Evolutionary conservation across 73 alveolate species (phyloP).

Genomic region (Symbiodinium natans): DNA sequence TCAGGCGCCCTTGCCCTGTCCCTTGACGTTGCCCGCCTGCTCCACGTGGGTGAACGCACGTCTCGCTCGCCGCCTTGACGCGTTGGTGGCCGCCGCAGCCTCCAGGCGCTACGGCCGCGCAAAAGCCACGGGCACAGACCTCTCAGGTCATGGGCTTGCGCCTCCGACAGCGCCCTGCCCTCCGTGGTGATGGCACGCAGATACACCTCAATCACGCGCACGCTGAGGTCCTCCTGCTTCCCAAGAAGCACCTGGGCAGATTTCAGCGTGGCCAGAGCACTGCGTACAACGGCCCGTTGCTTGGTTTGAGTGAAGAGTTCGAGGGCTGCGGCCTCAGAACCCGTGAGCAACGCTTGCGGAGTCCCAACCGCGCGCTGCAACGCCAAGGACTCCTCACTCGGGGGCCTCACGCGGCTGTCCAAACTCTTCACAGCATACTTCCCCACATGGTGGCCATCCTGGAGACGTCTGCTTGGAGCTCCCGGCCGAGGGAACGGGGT

Average conservation of each 20-base stretch:
- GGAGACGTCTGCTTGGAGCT: no score
- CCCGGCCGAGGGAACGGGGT: no score
- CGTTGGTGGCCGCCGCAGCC: no score
- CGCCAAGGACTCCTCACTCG: no score
- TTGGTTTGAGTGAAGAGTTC: neutral
- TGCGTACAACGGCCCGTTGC: neutral
- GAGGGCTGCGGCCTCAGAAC: conserved; percentile 1
- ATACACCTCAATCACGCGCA: neutral
- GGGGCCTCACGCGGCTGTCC: no score
- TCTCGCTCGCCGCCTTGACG: no score
- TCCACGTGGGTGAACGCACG: no score
- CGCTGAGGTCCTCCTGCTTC: neutral
- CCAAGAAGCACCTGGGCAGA: neutral
- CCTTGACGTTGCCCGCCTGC: no score
- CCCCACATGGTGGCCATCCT: no score
- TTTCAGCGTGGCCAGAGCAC: neutral
- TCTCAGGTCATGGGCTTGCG: neutral
- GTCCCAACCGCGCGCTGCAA: neutral
- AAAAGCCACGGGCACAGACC: neutral
- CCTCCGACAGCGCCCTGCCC: neutral
- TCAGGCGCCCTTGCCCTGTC: no score
- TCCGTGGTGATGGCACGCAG: neutral
- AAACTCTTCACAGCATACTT: no score
- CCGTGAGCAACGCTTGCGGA: neutral
- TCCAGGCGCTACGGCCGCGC: no score